A percentile compares a stretch with the other conserved stretches of the same genome.
These are phyloP conservation scores for Aspergillus sclerotialis DNA, from an alignment of 2,329 filamentous ascomycete species.

Conservation along the genomic window DNA sequence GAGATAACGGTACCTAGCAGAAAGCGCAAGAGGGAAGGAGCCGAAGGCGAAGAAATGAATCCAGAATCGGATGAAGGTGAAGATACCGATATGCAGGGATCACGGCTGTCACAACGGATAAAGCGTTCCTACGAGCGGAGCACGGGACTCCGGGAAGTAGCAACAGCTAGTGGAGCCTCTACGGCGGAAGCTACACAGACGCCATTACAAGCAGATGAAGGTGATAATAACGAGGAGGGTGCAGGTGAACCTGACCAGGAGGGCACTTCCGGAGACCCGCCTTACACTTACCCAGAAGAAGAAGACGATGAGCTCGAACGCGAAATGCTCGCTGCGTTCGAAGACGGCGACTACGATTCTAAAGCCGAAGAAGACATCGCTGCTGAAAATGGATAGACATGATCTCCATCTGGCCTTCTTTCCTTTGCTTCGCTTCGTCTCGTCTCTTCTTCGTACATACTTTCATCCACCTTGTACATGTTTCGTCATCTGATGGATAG, in stretches of 20 bases:
- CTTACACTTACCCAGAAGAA: slow-evolving; percentile 19
- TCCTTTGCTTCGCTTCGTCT: slow-evolving; percentile 1
- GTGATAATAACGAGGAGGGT: slow-evolving; percentile 23
- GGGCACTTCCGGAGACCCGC: slow-evolving; percentile 14
- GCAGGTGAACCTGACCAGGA: slow-evolving; percentile 21
- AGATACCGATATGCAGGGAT: slow-evolving; percentile 30
- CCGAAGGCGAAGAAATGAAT: slow-evolving; percentile 30
- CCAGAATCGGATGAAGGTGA: slow-evolving; percentile 27
- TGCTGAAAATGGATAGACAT: slow-evolving; percentile 22
- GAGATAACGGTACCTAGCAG: slow-evolving; percentile 15
- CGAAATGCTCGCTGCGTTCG: slow-evolving; percentile 56
- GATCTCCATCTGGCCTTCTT: slow-evolving; percentile 1
- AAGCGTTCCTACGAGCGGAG: slow-evolving; percentile 36
- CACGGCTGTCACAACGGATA: slow-evolving; percentile 32
- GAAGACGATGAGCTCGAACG: slow-evolving; percentile 43
- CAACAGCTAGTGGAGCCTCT: slow-evolving; percentile 18
- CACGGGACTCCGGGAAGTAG: slow-evolving; percentile 32
- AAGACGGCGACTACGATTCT: slow-evolving; percentile 33
- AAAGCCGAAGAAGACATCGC: slow-evolving; percentile 28
- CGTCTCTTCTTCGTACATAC: slow-evolving; percentile 1
- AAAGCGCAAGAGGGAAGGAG: slow-evolving; percentile 32
- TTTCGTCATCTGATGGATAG: background rate
- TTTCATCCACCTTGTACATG: slow-evolving; percentile 1
- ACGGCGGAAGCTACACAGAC: slow-evolving; percentile 2
- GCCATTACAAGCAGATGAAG: slow-evolving; percentile 15